Evolutionary conservation across 768 basidiomycete species (phyloP), one percentile per base, ranked within the genome.

Genomic region (Asterophora lycoperdoides): DNA sequence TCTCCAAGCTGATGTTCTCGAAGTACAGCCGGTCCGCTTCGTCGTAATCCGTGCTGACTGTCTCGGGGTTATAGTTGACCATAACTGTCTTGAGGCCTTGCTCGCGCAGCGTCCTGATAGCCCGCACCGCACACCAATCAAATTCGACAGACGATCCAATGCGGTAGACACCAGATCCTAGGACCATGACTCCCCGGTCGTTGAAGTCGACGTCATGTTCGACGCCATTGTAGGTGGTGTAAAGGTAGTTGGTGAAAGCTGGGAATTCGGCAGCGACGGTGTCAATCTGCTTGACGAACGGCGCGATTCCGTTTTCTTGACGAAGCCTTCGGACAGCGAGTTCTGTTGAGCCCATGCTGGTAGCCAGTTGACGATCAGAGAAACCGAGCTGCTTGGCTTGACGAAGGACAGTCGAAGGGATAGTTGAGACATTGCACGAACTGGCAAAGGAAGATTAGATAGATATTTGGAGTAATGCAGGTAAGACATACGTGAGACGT

Each of bases 31-130:
- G 82, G 64, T 99, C 95, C 20, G 95, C 95, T 63, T 98, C 95
- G 70, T 98, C 96, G 69, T 97, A 98, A 68, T 98, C 95, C 28
- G 96, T 97, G 61, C 89, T 93, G 66, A 99, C 96, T 1, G 96
- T 99, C 73, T 98, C 95, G 11, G 95, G 96, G 68, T 99, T 98
- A 71, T 98, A 98, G 73, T 99, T 98, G 73, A 98, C 89, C 95
- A 98, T 99, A 67, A 98, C 83, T 4, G 95, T 98, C 54, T 90
- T 91, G 41, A 93, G 71, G 14, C 94, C 93, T 60, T 89, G 85
- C n/a, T 95, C 89, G 55, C 94, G 91, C 23, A 99, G 76, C 0
- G 96, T 98, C 57, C 95, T 76, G 64, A 98, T 98, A 28, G 94
- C 93, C 41, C 94, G 86, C 45, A 99, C 95, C 13, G 95, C 96